phyloP scores from a whole-genome alignment of 352 stramenopile species.

The Pythium monospermum region DNA sequence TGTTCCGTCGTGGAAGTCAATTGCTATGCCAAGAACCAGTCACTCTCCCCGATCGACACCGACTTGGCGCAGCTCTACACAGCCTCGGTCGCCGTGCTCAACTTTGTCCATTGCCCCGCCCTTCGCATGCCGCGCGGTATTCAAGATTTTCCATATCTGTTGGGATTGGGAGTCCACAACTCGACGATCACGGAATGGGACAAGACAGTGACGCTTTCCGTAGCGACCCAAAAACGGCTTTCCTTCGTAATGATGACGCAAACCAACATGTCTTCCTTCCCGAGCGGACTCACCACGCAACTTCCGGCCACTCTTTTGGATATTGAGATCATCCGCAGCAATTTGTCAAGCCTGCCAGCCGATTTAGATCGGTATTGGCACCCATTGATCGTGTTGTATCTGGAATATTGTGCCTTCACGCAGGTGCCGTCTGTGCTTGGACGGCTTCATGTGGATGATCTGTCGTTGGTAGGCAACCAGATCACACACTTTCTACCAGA shows the following conservation, averaged over 20 bases:
- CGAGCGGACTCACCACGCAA: slow-evolving; percentile 9
- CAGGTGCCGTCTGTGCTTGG: slow-evolving; percentile 24
- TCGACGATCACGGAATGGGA: slow-evolving; percentile 24
- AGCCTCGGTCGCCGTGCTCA: slow-evolving; percentile 17
- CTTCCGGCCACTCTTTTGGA: slow-evolving; percentile 21
- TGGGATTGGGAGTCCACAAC: slow-evolving; percentile 32
- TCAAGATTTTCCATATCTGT: slow-evolving; percentile 23
- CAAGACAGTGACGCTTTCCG: slow-evolving; percentile 12
- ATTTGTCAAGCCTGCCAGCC: slow-evolving; percentile 15
- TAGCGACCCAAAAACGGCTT: slow-evolving; percentile 13
- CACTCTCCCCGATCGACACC: neutral
- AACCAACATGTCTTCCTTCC: slow-evolving; percentile 29
- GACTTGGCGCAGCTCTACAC: slow-evolving; percentile 4
- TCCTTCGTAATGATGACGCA: slow-evolving; percentile 19
- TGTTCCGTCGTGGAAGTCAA: slow-evolving; percentile 25
- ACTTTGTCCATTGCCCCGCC: slow-evolving; percentile 25
- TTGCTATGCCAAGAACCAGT: slow-evolving; percentile 7
- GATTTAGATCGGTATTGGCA: slow-evolving; percentile 3
- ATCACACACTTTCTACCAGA: slow-evolving; percentile 6
- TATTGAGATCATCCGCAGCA: slow-evolving; percentile 23
- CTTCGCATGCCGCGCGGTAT: slow-evolving; percentile 15
- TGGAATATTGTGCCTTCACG: neutral
- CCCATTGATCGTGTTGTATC: neutral
- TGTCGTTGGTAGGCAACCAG: slow-evolving; percentile 25
- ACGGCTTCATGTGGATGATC: slow-evolving; percentile 5